A percentile compares a stretch with the other conserved stretches of the same genome.
Evolutionary conservation across 2,329 filamentous ascomycete species (phyloP).

Genomic region (Trichoderma brevicompactum): DNA sequence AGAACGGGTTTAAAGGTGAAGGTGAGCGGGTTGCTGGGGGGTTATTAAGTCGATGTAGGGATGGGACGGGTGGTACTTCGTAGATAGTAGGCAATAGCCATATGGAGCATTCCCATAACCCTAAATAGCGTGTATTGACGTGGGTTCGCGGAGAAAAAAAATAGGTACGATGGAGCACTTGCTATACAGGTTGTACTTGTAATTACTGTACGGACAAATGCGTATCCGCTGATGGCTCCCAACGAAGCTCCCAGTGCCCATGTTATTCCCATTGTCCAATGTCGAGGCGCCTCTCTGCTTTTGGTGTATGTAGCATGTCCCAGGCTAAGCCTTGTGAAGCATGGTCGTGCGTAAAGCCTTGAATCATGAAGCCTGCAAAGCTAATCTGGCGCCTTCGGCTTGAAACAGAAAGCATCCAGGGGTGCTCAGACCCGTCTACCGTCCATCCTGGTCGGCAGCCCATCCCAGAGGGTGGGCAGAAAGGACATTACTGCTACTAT

Average conservation of each 20-base stretch:
- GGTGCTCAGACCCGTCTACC: conserved; percentile 8
- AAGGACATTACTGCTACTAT: background rate
- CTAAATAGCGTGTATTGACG: background rate
- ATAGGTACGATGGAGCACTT: background rate
- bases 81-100: background rate
- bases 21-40: background rate
- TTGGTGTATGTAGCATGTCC: background rate
- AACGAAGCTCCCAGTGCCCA: background rate
- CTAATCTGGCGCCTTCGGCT: conserved; percentile 25
- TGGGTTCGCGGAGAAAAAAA: conserved; percentile 7
- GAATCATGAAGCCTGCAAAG: conserved; percentile 26
- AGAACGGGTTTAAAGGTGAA: background rate
- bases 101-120: conserved; percentile 10
- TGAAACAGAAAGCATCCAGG: conserved; percentile 25
- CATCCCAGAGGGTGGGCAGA: background rate
- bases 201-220: background rate
- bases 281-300: background rate
- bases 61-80: background rate
- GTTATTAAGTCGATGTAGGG: background rate
- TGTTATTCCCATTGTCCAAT: conserved; percentile 16
- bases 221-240: background rate
- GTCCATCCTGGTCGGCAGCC: conserved; percentile 2
- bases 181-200: background rate
- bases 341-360: conserved; percentile 12
- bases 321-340: conserved; percentile 27